Conservation (phyloP, 768 basidiomycete genomes). For the Amanita rubescens region DNA sequence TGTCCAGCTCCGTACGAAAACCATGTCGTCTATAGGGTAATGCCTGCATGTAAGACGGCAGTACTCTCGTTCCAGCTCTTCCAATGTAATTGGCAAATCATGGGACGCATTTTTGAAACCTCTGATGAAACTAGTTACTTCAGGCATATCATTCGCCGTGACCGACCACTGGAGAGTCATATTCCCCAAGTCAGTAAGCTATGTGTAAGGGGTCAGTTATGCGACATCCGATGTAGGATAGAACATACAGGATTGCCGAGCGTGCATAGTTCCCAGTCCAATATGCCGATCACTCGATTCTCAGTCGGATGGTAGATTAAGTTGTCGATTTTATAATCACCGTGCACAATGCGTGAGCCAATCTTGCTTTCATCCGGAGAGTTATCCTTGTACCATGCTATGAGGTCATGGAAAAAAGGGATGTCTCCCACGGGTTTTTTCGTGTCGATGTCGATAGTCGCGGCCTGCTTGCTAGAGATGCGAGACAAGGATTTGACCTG, state of each 20-base stretch:
- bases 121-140: conserved; percentile 31
- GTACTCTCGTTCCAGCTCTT: conserved; percentile 77
- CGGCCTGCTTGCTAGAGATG: conserved; percentile 75
- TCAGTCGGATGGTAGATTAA: conserved; percentile 90
- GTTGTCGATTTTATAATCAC: conserved; percentile 98
- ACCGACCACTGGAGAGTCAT: conserved; percentile 80
- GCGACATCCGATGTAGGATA: neutral
- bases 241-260: conserved; percentile 77
- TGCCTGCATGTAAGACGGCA: conserved; percentile 55
- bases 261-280: conserved; percentile 98
- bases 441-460: conserved; percentile 58
- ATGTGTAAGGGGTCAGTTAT: neutral
- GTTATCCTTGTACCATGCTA: conserved; percentile 68
- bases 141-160: conserved; percentile 32
- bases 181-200: conserved; percentile 88
- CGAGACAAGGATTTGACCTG: conserved; percentile 87
- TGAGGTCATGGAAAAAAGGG: conserved; percentile 64
- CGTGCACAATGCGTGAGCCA: conserved; percentile 87
- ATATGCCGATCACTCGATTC: conserved; percentile 86
- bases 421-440: conserved; percentile 57
- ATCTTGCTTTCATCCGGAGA: conserved; percentile 71
- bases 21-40: conserved; percentile 75
- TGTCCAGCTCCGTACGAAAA: conserved; percentile 83
- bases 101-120: conserved; percentile 58
- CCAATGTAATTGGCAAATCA: conserved; percentile 55